Base-by-base conservation (phyloP, 2,329 filamentous ascomycete genomes). In the Botrytis cinerea region DNA sequence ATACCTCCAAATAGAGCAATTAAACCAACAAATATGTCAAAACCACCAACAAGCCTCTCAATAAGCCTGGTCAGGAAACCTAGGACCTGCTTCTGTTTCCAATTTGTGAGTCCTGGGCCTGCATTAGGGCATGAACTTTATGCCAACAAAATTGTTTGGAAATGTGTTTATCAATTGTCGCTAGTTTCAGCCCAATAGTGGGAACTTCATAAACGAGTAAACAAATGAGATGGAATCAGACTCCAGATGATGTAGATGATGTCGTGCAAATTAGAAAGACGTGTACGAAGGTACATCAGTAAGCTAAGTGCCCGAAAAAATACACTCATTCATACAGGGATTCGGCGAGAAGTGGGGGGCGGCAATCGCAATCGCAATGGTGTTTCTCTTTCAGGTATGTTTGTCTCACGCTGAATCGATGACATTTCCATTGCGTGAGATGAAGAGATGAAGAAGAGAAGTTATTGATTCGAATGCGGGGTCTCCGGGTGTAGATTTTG, bases 321-420 rank as follows among this genome's bases (percentile, higher is more conserved):
- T n/a, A 61, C 14, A n/a, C 38, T 22, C 35, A 20, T 18, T 48
- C 43, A 46, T 35, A 16, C 63, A 66, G 28, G 63, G 63, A 66
- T 66, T 28, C 16, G 18, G 28, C 25, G 63, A 45, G 62, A 48
- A 48, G 63, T 66, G 63, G 63, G 63, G 63, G 35, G 63, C 45
- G 45, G 45, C 45, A 66, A 48, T 66, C 32, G 63, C 12, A 25
- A 48, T 35, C 8, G 45, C 46, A 48, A 48, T 18, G 51, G 14
- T 28, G n/a, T 28, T 18, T 32, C 51, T 57, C 18, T 28, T 57
- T 57, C 51, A 57, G 51, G n/a, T 18, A 57, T 32, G 51, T 0
- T 18, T 48, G 22, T 35, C 62, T 45, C 63, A 48, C 28, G 63
- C 43, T 25, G 43, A 32, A 28, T 35, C 32, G 45, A 32, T 64